Evolutionary conservation across 441 rosid genomes (phyloP), one percentile per base, ranked within the genome.

Genomic region (Syzygium malaccense): DNA sequence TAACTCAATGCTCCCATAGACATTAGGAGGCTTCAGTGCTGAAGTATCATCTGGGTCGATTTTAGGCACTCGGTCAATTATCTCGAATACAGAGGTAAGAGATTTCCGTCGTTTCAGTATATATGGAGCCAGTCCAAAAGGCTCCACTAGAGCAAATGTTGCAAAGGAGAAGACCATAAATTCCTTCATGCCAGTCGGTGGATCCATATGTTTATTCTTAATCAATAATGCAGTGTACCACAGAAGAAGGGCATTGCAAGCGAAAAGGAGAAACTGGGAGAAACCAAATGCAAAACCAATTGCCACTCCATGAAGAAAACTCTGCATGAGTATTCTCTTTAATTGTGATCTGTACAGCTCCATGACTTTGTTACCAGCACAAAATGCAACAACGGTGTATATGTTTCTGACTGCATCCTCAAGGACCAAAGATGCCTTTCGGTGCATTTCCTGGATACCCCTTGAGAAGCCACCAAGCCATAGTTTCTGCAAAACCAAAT

Each of bases 401-500:
- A 98, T 98, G 93, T 98, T 98, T 91, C 99, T 95, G 85, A 98
- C 99, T 86, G 99, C 97, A 93, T 98, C 99, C 93, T 97, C 99
- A 71, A 98, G 99, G 92, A 98, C 99, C 92, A 98, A 93, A 83
- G 99, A 98, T 88, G 99, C 99, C 94, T 98, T 97, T 91, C 99
- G 91, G 91, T 98, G 99, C 99, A 98, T 97, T 94, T 97, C 99
- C 93, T 97, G 99, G 89, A 98, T 98, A 85, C 99, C 99, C 92
- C 95, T 94, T 37, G 99, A 98, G 91, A 98, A 98, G 90, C 99
- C 99, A 91, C 97, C 99, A 86, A 98, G 99, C 99, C 99, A 98
- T 91, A 97, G 88, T 93, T 98, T 98, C 99, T 98, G 96, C 93
- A 95, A 58, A 75, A 75, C 51, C 51, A 75, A 71, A 75, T 75